Evolutionary conservation across 176 grass and related monocot species (phyloP).

Genomic region (Chrysopogon serrulatus): DNA sequence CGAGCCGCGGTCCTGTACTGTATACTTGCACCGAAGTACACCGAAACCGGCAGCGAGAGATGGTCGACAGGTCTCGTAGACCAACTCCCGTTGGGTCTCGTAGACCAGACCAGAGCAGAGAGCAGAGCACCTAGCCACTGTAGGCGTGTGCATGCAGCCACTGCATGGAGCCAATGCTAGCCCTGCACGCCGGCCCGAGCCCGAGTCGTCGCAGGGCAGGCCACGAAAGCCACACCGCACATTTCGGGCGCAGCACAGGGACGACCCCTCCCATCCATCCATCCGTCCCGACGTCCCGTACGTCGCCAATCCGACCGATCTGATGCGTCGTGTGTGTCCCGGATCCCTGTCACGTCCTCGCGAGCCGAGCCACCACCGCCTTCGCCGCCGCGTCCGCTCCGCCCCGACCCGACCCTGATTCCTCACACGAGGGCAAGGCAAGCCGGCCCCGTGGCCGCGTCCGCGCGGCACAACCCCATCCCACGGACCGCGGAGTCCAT

Average conservation of each 20-base stretch:
- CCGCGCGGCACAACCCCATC: background rate
- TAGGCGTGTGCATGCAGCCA: background rate
- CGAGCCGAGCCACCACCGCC: background rate
- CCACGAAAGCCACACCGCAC: background rate
- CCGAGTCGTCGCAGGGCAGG: background rate
- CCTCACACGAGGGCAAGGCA: background rate
- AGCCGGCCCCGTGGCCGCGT: background rate
- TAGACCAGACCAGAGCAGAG: background rate
- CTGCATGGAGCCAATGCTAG: background rate
- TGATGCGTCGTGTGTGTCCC: background rate
- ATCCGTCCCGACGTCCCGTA: too few species aligned
- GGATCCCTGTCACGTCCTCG: background rate
- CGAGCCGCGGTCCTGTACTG: background rate
- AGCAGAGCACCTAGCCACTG: background rate
- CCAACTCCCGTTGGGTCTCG: background rate
- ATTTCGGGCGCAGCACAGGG: background rate
- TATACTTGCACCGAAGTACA: background rate
- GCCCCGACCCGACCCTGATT: background rate
- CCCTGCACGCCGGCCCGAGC: background rate
- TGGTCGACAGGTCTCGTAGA: background rate
- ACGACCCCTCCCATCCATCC: constrained; percentile 8
- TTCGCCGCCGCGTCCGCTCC: background rate
- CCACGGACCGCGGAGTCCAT: background rate
- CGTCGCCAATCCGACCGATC: background rate
- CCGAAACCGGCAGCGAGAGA: background rate